These are phyloP conservation scores for Chimonanthus salicifolius DNA, from an alignment of 164 flowering plant genomes.

Conservation along the genomic window DNA sequence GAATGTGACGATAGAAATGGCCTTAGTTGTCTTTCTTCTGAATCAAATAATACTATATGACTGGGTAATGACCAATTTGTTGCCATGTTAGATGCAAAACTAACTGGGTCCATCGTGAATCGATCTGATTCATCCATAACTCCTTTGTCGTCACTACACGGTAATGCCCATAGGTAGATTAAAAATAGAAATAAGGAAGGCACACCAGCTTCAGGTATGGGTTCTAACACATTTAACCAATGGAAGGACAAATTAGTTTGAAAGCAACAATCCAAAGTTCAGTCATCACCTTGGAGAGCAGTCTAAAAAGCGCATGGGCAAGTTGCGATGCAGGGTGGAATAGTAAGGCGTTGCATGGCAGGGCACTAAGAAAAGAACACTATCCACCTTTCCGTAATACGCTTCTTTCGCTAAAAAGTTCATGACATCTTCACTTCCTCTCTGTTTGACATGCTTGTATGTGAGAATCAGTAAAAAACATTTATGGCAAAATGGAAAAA, in stretches of 20 bases:
- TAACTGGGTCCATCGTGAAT: conserved; percentile 72
- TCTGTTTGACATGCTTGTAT: conserved; percentile 38
- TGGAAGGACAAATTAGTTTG: neutral
- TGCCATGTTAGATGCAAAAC: conserved; percentile 43
- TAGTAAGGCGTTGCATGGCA: conserved; percentile 94
- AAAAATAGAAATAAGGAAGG: neutral
- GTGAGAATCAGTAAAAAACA: conserved; percentile 15
- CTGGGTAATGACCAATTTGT: conserved; percentile 68
- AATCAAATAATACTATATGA: conserved; percentile 73
- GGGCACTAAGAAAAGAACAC: conserved; percentile 74
- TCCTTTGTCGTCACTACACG: conserved; percentile 50
- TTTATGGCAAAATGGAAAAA: neutral
- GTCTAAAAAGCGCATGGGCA: conserved; percentile 86
- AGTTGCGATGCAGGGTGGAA: conserved; percentile 59
- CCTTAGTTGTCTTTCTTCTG: conserved; percentile 52
- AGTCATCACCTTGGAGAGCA: conserved; percentile 79
- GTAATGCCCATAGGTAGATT: neutral
- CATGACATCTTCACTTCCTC: conserved; percentile 96
- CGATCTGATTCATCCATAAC: conserved; percentile 67
- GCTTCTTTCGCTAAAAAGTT: conserved; percentile 66
- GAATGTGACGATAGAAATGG: conserved; percentile 50
- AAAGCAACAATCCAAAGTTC: neutral
- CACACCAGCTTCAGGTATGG: neutral
- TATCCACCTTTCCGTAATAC: conserved; percentile 42
- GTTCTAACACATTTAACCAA: neutral